phyloP scores from a whole-genome alignment of 2,329 filamentous ascomycete species.

The Lachnellula occidentalis region DNA sequence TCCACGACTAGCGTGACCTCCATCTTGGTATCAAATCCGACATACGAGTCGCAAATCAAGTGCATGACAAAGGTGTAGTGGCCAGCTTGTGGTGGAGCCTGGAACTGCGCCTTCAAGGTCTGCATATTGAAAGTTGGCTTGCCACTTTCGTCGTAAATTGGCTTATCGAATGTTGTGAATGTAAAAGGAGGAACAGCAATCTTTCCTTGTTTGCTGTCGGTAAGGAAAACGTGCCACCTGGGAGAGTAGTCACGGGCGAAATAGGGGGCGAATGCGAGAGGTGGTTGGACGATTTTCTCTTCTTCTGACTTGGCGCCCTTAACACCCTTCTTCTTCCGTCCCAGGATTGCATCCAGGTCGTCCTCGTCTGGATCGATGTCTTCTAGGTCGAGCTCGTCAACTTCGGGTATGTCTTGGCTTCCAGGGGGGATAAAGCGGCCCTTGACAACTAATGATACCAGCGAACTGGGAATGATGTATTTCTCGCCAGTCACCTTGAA shows the following conservation, averaged over 20 bases:
- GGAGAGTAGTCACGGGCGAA: conserved; percentile 85
- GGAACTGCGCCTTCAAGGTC: conserved; percentile 95
- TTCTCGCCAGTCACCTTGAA: conserved; percentile 98
- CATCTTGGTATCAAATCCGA: conserved; percentile 89
- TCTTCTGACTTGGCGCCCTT: conserved; percentile 58
- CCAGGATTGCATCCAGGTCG: conserved; percentile 79
- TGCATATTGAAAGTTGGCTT: conserved; percentile 92
- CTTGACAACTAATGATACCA: conserved; percentile 94
- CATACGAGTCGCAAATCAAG: conserved; percentile 87
- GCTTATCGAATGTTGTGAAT: conserved; percentile 89
- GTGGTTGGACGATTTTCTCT: conserved; percentile 65
- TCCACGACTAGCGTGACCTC: conserved; percentile 87
- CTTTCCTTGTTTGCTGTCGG: conserved; percentile 89
- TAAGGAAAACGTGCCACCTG: conserved; percentile 90
- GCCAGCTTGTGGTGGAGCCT: conserved; percentile 84
- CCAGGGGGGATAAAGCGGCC: conserved; percentile 89
- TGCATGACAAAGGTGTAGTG: conserved; percentile 95
- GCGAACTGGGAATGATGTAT: conserved; percentile 82
- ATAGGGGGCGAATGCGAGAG: conserved; percentile 85
- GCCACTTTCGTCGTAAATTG: conserved; percentile 72
- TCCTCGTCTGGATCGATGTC: conserved; percentile 91
- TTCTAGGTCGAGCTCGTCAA: conserved; percentile 75
- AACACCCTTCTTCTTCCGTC: conserved; percentile 62
- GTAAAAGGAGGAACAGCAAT: conserved; percentile 95
- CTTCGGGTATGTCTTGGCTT: conserved; percentile 63